Evolutionary conservation across 2,329 filamentous ascomycete species (phyloP).

Genomic region (Fusarium poae): DNA sequence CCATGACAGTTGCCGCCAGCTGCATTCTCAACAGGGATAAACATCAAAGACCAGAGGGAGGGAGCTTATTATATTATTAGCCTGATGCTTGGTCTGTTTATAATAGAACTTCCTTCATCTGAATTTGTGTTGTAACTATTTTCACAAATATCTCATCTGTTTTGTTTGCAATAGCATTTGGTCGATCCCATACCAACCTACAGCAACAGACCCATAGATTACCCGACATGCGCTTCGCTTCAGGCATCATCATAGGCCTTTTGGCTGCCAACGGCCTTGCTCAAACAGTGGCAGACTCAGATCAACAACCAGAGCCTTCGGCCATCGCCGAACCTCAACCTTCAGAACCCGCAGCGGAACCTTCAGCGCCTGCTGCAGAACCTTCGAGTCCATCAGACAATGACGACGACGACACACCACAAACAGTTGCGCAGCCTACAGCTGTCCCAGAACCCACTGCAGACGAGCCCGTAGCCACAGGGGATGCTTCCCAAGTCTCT

Average conservation of each 20-base stretch:
- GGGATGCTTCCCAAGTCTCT: conserved; percentile 15
- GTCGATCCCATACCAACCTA: background rate
- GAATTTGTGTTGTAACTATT: background rate
- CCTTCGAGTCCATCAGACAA: conserved; percentile 3
- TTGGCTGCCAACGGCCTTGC: conserved; percentile 32
- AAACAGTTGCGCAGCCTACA: conserved; percentile 9
- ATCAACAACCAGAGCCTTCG: conserved; percentile 18
- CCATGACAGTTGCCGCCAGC: conserved; percentile 31
- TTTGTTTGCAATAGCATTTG: background rate
- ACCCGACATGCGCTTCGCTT: conserved; percentile 35
- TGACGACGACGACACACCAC: background rate
- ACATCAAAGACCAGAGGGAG: conserved; percentile 20
- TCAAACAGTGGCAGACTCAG: conserved; percentile 23
- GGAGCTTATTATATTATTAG: conserved; percentile 15
- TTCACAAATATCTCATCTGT: background rate
- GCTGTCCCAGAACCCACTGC: conserved; percentile 14
- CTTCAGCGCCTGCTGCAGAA: conserved; percentile 20
- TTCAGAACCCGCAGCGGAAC: conserved; percentile 28
- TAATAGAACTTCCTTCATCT: conserved; percentile 28
- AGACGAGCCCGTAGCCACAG: conserved; percentile 10
- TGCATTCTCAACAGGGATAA: conserved; percentile 6
- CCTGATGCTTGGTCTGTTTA: background rate
- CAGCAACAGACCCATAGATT: too few species aligned
- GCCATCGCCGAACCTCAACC: conserved; percentile 25
- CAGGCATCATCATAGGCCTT: conserved; percentile 33